Percentiles rank a stretch among this genome's conserved stretches.
phyloP scores from a whole-genome alignment of 2,329 filamentous ascomycete species.

The Whalleya microplaca region DNA sequence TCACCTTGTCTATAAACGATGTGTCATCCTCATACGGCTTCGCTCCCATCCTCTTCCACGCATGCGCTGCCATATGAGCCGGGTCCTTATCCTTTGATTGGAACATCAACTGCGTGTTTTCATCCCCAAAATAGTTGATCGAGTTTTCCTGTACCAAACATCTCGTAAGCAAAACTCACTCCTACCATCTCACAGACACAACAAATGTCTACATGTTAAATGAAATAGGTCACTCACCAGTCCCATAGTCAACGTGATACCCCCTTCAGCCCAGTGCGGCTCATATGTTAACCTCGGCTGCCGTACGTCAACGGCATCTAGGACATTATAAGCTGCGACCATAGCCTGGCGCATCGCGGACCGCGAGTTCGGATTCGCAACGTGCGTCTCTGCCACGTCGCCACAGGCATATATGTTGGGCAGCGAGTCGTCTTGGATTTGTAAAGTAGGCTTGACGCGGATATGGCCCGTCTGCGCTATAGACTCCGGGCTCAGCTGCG shows the following conservation, averaged over 20 bases:
- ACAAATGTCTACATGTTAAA: not conserved
- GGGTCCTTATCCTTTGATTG: conserved; percentile 45
- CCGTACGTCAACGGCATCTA: conserved; percentile 48
- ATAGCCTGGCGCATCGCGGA: conserved; percentile 57
- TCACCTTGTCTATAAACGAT: conserved; percentile 17
- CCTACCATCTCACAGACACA: not conserved
- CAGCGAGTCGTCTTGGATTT: conserved; percentile 52
- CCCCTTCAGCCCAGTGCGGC: conserved; percentile 50
- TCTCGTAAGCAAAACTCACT: conserved; percentile 3
- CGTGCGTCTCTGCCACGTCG: conserved; percentile 60
- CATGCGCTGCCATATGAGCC: conserved; percentile 47
- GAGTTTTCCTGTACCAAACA: conserved; percentile 47
- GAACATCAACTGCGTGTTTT: conserved; percentile 48
- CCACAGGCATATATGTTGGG: conserved; percentile 65
- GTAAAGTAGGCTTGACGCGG: conserved; percentile 58
- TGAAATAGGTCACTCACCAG: conserved; percentile 43
- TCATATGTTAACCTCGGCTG: conserved; percentile 44
- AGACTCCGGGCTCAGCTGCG: conserved; percentile 45
- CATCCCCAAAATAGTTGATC: conserved; percentile 48
- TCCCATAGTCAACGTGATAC: conserved; percentile 59
- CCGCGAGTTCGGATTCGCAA: conserved; percentile 56
- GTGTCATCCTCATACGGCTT: conserved; percentile 48
- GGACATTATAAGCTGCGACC: conserved; percentile 58
- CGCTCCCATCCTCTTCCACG: conserved; percentile 48
- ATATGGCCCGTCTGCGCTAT: conserved; percentile 55